Percentiles rank a stretch among this genome's conserved stretches.
Evolutionary conservation across 225 moss, liverwort and hornwort genomes (phyloP).

Genomic region (Bryum argenteum): DNA sequence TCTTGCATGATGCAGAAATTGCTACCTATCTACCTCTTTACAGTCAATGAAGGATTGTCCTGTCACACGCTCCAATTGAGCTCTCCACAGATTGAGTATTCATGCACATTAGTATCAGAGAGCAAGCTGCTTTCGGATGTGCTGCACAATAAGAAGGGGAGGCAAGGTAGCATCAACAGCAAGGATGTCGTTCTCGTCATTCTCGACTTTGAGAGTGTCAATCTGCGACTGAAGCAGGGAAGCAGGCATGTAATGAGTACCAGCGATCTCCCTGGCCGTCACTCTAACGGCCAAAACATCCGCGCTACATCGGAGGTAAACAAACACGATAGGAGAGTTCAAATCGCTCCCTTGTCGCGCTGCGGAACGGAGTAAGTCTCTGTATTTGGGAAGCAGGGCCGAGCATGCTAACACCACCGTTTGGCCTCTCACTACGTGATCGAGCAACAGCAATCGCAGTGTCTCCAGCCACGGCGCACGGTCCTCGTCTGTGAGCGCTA

Average conservation of each 20-base stretch:
- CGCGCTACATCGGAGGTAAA: slow-evolving; percentile 55
- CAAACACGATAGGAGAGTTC: slow-evolving; percentile 53
- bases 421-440: slow-evolving; percentile 48
- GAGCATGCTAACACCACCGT: slow-evolving; percentile 83
- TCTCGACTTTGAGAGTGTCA: slow-evolving; percentile 47
- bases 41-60: no score
- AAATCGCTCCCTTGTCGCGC: slow-evolving; percentile 11
- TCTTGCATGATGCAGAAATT: no score
- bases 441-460: slow-evolving; percentile 55
- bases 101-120: no score
- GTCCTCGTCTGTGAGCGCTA: slow-evolving; percentile 71
- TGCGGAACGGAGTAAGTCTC: slow-evolving; percentile 69
- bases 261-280: slow-evolving; percentile 59
- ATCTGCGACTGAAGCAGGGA: slow-evolving; percentile 75
- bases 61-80: no score
- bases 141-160: slow-evolving; percentile 34
- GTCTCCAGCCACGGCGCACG: slow-evolving; percentile 80
- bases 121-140: slow-evolving; percentile 29
- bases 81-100: no score
- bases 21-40: no score
- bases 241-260: slow-evolving; percentile 83
- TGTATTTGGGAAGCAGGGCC: slow-evolving; percentile 67
- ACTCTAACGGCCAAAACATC: slow-evolving; percentile 68
- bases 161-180: slow-evolving; percentile 44
- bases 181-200: slow-evolving; percentile 51